Evolutionary conservation across 2,329 filamentous ascomycete genomes (phyloP).

Genomic region (Fusarium hostae): DNA sequence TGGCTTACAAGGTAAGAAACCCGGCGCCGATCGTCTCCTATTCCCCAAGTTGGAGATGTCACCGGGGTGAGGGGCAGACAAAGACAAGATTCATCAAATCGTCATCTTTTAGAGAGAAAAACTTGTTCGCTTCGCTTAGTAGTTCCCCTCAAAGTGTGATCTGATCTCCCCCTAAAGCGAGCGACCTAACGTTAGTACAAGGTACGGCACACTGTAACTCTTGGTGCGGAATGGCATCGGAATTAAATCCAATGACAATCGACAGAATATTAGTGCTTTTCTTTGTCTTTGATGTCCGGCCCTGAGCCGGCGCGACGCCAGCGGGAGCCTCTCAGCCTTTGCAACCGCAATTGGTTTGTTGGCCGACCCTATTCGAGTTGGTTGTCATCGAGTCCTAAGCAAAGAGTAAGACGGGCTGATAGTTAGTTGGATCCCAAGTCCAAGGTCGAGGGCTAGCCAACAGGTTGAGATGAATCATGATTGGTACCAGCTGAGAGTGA

Average conservation of each 20-base stretch:
- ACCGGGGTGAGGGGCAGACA: slow-evolving; percentile 6
- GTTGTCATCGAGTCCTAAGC: background rate
- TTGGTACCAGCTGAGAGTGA: slow-evolving; percentile 19
- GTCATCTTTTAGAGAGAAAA: slow-evolving; percentile 24
- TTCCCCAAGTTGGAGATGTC: slow-evolving; percentile 16
- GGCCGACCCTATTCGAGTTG: slow-evolving; percentile 6
- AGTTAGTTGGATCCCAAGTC: background rate
- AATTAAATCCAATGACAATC: background rate
- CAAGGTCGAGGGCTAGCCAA: slow-evolving; percentile 9
- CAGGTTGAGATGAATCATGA: slow-evolving; percentile 3
- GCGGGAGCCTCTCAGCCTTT: slow-evolving; percentile 8
- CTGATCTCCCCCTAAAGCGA: slow-evolving; percentile 11
- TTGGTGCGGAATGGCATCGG: slow-evolving; percentile 1
- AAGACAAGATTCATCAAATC: slow-evolving; percentile 20
- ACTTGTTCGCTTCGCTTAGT: slow-evolving; percentile 4
- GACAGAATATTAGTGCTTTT: slow-evolving; percentile 11
- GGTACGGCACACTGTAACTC: background rate
- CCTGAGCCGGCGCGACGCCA: slow-evolving; percentile 34
- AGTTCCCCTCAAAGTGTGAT: background rate
- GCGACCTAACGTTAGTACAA: slow-evolving; percentile 5
- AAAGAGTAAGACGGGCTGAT: background rate
- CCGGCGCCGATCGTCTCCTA: slow-evolving; percentile 19
- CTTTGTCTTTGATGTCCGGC: slow-evolving; percentile 15
- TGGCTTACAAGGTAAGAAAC: slow-evolving; percentile 20
- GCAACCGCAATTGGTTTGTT: slow-evolving; percentile 18